A percentile compares a stretch with the other conserved stretches of the same genome.
Evolutionary conservation across 768 basidiomycete genomes (phyloP).

Genomic region (Lactifluus piperatus): DNA sequence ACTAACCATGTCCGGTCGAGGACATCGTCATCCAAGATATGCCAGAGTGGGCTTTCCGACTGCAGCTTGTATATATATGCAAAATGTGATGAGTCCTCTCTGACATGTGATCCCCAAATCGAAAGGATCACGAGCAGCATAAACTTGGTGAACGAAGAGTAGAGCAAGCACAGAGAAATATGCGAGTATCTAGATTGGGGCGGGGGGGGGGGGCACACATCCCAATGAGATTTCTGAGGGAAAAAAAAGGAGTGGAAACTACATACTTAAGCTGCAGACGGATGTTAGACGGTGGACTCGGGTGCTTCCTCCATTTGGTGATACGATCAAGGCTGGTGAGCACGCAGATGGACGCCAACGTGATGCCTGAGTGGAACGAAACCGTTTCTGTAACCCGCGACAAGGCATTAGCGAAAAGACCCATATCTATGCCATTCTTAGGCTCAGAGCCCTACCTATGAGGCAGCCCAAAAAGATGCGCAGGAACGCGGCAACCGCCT

Average conservation of each 20-base stretch:
- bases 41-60: conserved; percentile 33
- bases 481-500: conserved; percentile 44
- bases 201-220: no score
- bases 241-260: background rate
- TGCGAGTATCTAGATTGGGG: conserved; percentile 48
- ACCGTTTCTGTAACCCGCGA: conserved; percentile 47
- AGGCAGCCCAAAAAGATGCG: conserved; percentile 58
- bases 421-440: no score
- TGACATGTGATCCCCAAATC: conserved; percentile 57
- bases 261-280: conserved; percentile 16
- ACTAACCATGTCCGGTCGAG: conserved; percentile 80
- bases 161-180: conserved; percentile 70
- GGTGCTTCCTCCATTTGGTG: conserved; percentile 21
- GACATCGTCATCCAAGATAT: conserved; percentile 60
- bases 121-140: conserved; percentile 77
- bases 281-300: conserved; percentile 6
- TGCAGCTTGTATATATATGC: conserved; percentile 24
- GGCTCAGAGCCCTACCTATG: conserved; percentile 38
- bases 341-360: conserved; percentile 45
- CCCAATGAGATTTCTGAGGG: no score
- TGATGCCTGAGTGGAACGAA: conserved; percentile 64
- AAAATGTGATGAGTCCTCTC: conserved; percentile 5
- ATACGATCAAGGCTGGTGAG: conserved; percentile 36
- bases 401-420: background rate
- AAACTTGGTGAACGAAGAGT: conserved; percentile 77